phyloP scores from a whole-genome alignment of 2,329 filamentous ascomycete genomes.

The Diaporthe sp. region DNA sequence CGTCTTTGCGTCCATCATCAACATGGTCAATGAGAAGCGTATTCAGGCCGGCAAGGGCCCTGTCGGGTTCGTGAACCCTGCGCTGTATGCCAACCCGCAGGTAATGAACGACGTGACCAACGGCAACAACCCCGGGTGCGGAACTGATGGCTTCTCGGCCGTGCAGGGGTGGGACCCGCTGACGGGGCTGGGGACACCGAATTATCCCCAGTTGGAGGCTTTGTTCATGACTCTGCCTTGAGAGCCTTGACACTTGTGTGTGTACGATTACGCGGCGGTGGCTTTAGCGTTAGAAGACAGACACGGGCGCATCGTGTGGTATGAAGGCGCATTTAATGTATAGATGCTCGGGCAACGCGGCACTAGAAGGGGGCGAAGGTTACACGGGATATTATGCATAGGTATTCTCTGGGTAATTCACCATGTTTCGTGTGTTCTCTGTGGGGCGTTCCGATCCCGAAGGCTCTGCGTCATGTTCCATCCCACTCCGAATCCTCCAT shows the following conservation, averaged over 20 bases:
- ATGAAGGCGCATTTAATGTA: background rate
- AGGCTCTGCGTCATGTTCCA: background rate
- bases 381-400: background rate
- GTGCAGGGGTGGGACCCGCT: conserved; percentile 48
- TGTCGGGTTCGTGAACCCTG: conserved; percentile 56
- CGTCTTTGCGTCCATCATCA: conserved; percentile 52
- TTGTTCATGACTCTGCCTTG: conserved; percentile 47
- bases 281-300: background rate
- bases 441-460: background rate
- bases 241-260: background rate
- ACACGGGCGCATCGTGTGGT: background rate
- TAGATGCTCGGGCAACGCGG: background rate
- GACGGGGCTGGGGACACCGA: conserved; percentile 48
- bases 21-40: conserved; percentile 55
- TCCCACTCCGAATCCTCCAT: background rate
- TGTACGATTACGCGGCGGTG: background rate
- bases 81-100: conserved; percentile 46
- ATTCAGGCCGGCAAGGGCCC: conserved; percentile 51
- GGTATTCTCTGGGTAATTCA: background rate
- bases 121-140: conserved; percentile 48
- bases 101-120: conserved; percentile 46
- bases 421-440: background rate
- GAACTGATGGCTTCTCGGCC: conserved; percentile 47
- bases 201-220: conserved; percentile 46
- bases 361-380: background rate